Evolutionary conservation across 1,139 yeast species (phyloP), one percentile per base, ranked within the genome.

Genomic region (Pneumocystis murina): DNA sequence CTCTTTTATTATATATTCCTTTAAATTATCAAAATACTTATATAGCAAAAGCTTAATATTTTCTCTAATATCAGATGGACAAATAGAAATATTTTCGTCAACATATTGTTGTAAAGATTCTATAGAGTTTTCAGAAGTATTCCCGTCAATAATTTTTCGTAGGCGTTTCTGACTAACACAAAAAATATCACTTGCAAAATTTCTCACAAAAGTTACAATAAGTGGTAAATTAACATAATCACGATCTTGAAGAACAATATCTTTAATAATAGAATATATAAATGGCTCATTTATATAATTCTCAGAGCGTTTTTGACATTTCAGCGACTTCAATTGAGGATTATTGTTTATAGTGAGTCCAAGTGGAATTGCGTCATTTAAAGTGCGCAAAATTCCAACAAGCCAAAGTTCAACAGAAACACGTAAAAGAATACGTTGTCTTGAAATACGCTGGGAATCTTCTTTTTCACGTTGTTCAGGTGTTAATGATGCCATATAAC

Each of bases 381-480:
- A 68, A 3, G 75, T 72, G 20, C 79, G 73, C 66, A 84, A 80
- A 0, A 87, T 72, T 0, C 89, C 91, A n/a, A 80, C 80, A 2
- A 83, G 70, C 70, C 82, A 79, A 61, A 87, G 77, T 71, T 89
- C 96, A 54, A 82, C 79, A 17, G 86, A 70, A 1, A 87, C 69
- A 48, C 84, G 77, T 4, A 86, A 68, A 40, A 84, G 75, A 30
- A 77, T 76, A 68, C 81, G 81, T 67, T 84, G 83, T 60, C 78
- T 62, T 12, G 59, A 40, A 17, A 68, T 24, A 54, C 82, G 74
- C 1, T 76, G 75, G 6, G 73, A 69, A 36, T 78, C 82, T 40
- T 80, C 84, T 65, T 80, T 80, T 17, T 75, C 80, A 6, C 72
- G 68, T 12, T 71, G 72, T 54, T 73, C 74, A 5, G 69, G 64